Percentiles rank a stretch among this genome's conserved stretches.
Evolutionary conservation across 306 rosid genomes (phyloP).

Genomic region (Rosa chinensis): DNA sequence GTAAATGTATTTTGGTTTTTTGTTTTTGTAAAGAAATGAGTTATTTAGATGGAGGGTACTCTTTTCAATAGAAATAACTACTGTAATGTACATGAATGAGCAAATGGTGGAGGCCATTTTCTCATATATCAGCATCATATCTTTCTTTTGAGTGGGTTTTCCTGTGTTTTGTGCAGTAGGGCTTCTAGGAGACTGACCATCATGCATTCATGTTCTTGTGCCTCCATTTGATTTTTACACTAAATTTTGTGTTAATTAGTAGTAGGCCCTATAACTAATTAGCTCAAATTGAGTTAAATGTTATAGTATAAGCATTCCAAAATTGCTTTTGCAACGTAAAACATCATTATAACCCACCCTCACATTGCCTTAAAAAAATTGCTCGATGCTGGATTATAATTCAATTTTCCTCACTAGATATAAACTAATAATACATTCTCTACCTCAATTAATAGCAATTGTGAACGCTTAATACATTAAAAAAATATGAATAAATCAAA

Average conservation of each 20-base stretch:
- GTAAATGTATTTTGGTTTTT: slow-evolving; percentile 42
- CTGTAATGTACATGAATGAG: slow-evolving; percentile 8
- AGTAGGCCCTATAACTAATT: background rate
- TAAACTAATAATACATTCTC: background rate
- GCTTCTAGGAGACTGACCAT: slow-evolving; percentile 26
- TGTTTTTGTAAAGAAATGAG: background rate
- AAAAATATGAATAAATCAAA: no score
- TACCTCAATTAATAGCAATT: background rate
- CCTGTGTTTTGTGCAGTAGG: slow-evolving; percentile 15
- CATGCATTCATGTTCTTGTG: slow-evolving; percentile 36
- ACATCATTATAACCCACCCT: background rate
- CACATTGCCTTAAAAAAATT: background rate
- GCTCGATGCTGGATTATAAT: background rate
- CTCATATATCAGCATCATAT: slow-evolving; percentile 25
- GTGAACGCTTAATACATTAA: no score
- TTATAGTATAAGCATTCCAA: background rate
- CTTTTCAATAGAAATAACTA: background rate
- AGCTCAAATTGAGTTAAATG: background rate
- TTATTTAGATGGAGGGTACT: slow-evolving; percentile 1
- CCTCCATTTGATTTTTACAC: background rate
- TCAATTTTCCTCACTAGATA: background rate
- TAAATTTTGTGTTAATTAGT: background rate
- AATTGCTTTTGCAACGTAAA: background rate
- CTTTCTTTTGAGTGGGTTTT: slow-evolving; percentile 26
- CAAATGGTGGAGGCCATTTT: slow-evolving; percentile 34